A percentile compares a stretch with the other conserved stretches of the same genome.
Conservation (phyloP, 1,139 yeast species). For the Torulaspora pretoriensis region DNA sequence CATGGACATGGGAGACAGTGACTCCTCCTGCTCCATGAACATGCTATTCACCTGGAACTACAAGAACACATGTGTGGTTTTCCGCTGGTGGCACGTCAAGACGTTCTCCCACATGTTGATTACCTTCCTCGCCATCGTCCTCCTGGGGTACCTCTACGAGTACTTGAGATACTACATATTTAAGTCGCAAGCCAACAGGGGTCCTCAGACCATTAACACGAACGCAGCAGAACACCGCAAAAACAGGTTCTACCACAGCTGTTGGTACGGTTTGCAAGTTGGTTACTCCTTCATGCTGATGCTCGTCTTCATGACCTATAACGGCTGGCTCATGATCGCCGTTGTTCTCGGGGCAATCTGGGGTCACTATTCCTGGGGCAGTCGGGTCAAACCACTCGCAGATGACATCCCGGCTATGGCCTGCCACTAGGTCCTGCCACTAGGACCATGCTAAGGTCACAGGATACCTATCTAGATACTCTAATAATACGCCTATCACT, state of each 20-base stretch:
- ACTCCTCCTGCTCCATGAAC: conserved; percentile 61
- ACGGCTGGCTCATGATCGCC: conserved; percentile 77
- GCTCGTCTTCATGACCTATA: conserved; percentile 81
- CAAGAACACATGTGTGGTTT: conserved; percentile 65
- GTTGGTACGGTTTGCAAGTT: conserved; percentile 65
- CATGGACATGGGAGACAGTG: conserved; percentile 29
- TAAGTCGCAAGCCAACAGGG: conserved; percentile 17
- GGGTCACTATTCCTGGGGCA: conserved; percentile 59
- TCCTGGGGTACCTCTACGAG: conserved; percentile 60
- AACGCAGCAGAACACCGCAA: conserved; percentile 9
- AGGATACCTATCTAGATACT: background rate
- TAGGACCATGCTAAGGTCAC: conserved; percentile 1
- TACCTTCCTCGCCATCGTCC: conserved; percentile 48
- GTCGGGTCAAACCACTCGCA: conserved; percentile 7
- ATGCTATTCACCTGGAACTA: conserved; percentile 86
- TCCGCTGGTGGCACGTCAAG: conserved; percentile 74
- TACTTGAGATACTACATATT: conserved; percentile 43
- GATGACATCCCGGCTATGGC: conserved; percentile 19
- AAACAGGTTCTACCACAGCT: conserved; percentile 39
- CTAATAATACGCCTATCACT: background rate
- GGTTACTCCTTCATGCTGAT: conserved; percentile 73
- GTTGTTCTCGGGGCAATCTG: conserved; percentile 64
- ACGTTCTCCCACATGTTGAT: conserved; percentile 49
- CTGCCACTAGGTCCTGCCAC: conserved; percentile 29
- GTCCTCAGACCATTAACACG: conserved; percentile 6